Percentiles rank a stretch among this genome's conserved stretches.
Evolutionary conservation across 208 protist genomes (phyloP).

Genomic region (Crithidia sp.): DNA sequence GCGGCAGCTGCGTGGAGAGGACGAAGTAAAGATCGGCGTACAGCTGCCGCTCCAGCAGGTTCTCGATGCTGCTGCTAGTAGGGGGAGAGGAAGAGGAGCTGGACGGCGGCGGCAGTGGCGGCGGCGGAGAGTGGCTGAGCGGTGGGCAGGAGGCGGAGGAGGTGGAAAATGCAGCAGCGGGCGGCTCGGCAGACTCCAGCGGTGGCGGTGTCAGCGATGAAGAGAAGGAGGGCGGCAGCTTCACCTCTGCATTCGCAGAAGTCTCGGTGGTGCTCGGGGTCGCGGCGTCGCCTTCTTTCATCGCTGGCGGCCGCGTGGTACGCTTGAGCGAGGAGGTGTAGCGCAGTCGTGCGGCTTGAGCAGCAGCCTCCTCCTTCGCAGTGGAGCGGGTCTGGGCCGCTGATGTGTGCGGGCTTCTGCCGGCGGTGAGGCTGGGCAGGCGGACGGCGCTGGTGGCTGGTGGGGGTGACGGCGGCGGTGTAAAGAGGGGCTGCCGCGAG

Average conservation of each 20-base stretch:
- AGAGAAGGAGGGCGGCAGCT: too few relatives aligned
- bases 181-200: too few relatives aligned
- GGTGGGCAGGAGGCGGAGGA: not conserved
- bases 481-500: not conserved
- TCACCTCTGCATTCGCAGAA: not conserved
- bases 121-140: not conserved
- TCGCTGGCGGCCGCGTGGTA: not conserved
- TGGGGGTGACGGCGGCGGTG: not conserved
- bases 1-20: constrained; percentile 13
- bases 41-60: constrained; percentile 14
- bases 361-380: not conserved
- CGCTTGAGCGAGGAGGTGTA: constrained; percentile 20
- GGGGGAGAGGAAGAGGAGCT: not conserved
- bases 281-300: not conserved
- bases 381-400: not conserved
- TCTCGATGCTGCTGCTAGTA: not conserved
- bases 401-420: not conserved
- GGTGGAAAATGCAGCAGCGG: too few relatives aligned
- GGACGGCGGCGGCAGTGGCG: not conserved
- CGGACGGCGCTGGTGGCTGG: not conserved
- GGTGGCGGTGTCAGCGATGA: too few relatives aligned
- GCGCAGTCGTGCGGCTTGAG: not conserved
- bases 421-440: not conserved
- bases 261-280: not conserved
- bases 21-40: constrained; percentile 41